phyloP scores from a whole-genome alignment of 257 asterid species.

The Lantana camara region DNA sequence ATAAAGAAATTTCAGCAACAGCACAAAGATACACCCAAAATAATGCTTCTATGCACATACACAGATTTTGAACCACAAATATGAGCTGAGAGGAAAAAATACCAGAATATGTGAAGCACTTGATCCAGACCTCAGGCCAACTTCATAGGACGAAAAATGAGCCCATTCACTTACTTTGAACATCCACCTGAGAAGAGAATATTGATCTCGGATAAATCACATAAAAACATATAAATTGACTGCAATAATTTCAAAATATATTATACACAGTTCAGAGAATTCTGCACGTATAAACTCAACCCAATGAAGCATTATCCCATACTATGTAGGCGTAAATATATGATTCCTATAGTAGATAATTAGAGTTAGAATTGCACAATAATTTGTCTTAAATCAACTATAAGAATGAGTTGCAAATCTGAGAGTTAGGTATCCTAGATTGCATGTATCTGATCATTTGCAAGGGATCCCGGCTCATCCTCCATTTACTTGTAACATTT shows the following conservation, averaged over 20 bases:
- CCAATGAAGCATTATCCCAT: neutral
- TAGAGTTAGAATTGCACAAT: slow-evolving; percentile 17
- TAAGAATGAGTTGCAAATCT: slow-evolving; percentile 12
- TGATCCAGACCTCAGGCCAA: slow-evolving; percentile 95
- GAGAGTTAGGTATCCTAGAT: slow-evolving; percentile 10
- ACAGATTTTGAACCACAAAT: neutral
- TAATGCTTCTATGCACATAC: slow-evolving; percentile 11
- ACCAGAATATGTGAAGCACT: slow-evolving; percentile 95
- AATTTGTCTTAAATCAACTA: slow-evolving; percentile 8
- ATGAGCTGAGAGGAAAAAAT: slow-evolving; percentile 26
- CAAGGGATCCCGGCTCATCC: slow-evolving; percentile 1
- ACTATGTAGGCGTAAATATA: neutral
- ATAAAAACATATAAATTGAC: slow-evolving; percentile 24
- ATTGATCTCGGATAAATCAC: slow-evolving; percentile 26
- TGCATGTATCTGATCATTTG: slow-evolving; percentile 24
- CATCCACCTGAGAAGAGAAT: slow-evolving; percentile 75
- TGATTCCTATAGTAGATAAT: slow-evolving; percentile 10
- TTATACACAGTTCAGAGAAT: slow-evolving; percentile 6
- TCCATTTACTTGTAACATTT: slow-evolving; percentile 11
- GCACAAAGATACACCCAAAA: neutral
- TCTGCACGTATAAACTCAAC: slow-evolving; percentile 12
- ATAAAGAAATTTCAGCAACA: slow-evolving; percentile 2
- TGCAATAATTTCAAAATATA: slow-evolving; percentile 2
- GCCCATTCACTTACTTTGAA: slow-evolving; percentile 98
- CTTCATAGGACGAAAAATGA: slow-evolving; percentile 89